phyloP scores from a whole-genome alignment of 306 rosid genomes.

The Psophocarpus tetragonolobus region DNA sequence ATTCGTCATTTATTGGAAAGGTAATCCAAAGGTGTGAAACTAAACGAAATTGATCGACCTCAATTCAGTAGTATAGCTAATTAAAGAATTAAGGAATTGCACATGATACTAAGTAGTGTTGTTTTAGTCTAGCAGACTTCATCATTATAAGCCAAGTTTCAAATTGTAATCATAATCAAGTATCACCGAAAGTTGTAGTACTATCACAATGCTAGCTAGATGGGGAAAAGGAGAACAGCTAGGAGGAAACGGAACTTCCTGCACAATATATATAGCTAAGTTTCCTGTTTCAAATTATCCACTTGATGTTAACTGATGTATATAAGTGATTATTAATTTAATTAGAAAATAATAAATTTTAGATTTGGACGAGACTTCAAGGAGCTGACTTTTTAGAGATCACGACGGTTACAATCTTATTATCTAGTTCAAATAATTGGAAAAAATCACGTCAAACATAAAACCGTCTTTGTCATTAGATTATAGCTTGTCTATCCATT shows the following conservation, averaged over 20 bases:
- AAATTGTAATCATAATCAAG: slow-evolving; percentile 52
- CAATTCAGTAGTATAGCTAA: neutral
- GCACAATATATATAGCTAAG: neutral
- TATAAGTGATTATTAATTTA: neutral
- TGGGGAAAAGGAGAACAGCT: neutral
- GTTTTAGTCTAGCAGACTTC: neutral
- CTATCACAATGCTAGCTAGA: slow-evolving; percentile 17
- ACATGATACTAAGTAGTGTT: neutral
- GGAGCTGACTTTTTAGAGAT: no score
- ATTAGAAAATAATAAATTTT: neutral
- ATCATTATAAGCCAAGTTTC: slow-evolving; percentile 45
- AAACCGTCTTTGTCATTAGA: no score
- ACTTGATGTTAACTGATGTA: neutral
- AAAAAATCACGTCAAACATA: no score
- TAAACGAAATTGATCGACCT: neutral
- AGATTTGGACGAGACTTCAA: no score
- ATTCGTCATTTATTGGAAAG: slow-evolving; percentile 15
- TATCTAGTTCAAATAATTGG: no score
- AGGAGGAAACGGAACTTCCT: neutral
- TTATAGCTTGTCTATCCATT: no score
- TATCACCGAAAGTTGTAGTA: slow-evolving; percentile 61
- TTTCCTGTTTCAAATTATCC: slow-evolving; percentile 14
- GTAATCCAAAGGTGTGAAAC: neutral
- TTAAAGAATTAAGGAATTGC: slow-evolving; percentile 1
- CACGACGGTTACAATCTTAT: no score